These are phyloP conservation scores for Suaeda aralocaspica DNA, from an alignment of 148 eudicot genomes.

Conservation along the genomic window DNA sequence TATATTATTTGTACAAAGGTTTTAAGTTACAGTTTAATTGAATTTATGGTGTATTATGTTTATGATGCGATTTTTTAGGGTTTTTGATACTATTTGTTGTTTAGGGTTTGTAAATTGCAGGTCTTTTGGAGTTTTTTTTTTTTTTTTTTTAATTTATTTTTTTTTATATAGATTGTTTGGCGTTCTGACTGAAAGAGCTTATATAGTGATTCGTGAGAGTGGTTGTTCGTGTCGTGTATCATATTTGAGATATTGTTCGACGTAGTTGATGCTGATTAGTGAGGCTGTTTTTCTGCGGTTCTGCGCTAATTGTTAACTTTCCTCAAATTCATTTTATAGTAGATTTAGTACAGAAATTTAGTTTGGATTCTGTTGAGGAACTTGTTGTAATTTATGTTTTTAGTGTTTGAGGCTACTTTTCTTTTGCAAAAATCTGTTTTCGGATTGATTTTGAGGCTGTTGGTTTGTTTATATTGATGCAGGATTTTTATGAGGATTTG, in stretches of 20 bases:
- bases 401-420: background rate
- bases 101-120: no score
- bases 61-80: background rate
- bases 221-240: no score
- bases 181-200: no score
- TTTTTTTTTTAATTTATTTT: no score
- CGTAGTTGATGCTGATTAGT: background rate
- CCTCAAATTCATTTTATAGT: no score
- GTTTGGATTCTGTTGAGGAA: background rate
- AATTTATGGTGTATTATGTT: background rate
- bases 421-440: background rate
- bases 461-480: conserved; percentile 16
- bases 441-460: background rate
- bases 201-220: no score
- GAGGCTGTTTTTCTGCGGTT: background rate
- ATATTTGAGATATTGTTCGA: background rate
- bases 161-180: no score
- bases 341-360: no score
- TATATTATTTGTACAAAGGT: no score
- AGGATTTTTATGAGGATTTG: conserved; percentile 95
- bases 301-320: no score
- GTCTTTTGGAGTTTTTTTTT: no score
- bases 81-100: background rate
- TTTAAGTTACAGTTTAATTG: no score
- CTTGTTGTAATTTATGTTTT: background rate